phyloP scores from a whole-genome alignment of 2,329 filamentous ascomycete genomes.

The Paramyrothecium sp. region DNA sequence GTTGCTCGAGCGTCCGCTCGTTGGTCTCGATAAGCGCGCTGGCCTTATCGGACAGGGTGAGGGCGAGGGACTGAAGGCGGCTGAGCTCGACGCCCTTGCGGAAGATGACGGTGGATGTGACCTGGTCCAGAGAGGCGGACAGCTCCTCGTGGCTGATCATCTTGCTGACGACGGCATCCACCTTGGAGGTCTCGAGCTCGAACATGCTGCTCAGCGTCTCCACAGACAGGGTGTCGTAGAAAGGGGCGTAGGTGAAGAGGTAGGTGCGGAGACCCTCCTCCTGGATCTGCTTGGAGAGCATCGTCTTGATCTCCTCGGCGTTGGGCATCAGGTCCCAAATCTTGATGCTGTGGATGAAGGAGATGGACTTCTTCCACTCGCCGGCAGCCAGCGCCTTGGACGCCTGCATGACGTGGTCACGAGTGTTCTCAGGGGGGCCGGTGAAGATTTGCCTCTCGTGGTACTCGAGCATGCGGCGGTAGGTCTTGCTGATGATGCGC shows the following conservation, averaged over 20 bases:
- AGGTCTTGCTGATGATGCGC: constrained; percentile 98
- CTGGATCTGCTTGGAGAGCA: constrained; percentile 98
- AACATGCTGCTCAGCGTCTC: constrained; percentile 90
- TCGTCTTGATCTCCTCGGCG: constrained; percentile 88
- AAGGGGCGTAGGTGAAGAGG: constrained; percentile 98
- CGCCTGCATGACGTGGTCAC: constrained; percentile 98
- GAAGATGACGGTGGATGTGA: constrained; percentile 97
- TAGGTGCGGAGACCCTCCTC: constrained; percentile 98
- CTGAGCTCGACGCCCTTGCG: constrained; percentile 98
- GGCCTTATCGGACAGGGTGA: constrained; percentile 94
- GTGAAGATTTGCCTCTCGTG: constrained; percentile 99
- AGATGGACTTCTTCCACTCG: constrained; percentile 96
- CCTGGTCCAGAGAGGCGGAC: constrained; percentile 92
- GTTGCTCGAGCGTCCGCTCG: constrained; percentile 94
- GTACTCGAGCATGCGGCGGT: constrained; percentile 98
- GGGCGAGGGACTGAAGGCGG: constrained; percentile 88
- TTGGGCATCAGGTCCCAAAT: constrained; percentile 99
- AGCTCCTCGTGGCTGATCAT: constrained; percentile 99
- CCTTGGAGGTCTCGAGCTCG: constrained; percentile 87
- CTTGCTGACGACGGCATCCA: constrained; percentile 92
- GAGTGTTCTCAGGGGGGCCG: constrained; percentile 95
- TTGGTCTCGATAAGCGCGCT: constrained; percentile 95
- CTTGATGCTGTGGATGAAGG: constrained; percentile 96
- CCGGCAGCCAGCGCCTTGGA: constrained; percentile 95
- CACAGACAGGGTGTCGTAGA: constrained; percentile 94